Evolutionary conservation across 208 protist species (phyloP), one percentile per base, ranked within the genome.

Genomic region (Crithidia bombi): DNA sequence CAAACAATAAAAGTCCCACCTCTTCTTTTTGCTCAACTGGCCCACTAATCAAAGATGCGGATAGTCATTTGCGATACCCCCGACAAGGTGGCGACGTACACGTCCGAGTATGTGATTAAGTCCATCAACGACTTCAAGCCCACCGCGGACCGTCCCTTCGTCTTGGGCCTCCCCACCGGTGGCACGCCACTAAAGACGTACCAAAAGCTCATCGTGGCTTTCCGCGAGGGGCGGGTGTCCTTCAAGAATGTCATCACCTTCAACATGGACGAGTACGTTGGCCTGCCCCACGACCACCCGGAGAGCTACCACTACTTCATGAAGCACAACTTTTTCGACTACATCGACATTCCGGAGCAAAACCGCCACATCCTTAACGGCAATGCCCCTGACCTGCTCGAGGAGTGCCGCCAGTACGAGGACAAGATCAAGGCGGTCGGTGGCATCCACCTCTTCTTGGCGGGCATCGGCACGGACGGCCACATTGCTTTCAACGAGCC

Each of bases 211-310:
- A 94, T 98, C 54, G 52, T 90, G 46, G 83, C 83, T 15, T 87
- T 90, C 74, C 84, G 95, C 57, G 83, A 86, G 44, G 91, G 93
- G 25, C 77, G 92, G 47, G 69, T 98, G 32, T 92, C 82, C 26
- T 98, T 98, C 74, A 86, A 95, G 68, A 54, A 98, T 63, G 94
- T 98, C 2, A 75, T 98, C 33, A 97, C 95, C 5, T 98, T 98
- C 79, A 98, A 98, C 81, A 98, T 98, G 97, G 97, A 98, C 63
- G 97, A 98, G 84, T 98, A 98, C 69, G 88, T 96, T 3, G 93
- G 89, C 30, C 77, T 97, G 10, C 85, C 92, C 0, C 58, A 73
- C 11, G 89, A 97, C 26, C 97, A 98, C 81, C 85, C 92, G 21
- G 90, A 98, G 84, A 92, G 82, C 58, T 98, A 98, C 70, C 93